Conservation (phyloP, 2,329 filamentous ascomycete species). For the Aspergillus udagawae region DNA sequence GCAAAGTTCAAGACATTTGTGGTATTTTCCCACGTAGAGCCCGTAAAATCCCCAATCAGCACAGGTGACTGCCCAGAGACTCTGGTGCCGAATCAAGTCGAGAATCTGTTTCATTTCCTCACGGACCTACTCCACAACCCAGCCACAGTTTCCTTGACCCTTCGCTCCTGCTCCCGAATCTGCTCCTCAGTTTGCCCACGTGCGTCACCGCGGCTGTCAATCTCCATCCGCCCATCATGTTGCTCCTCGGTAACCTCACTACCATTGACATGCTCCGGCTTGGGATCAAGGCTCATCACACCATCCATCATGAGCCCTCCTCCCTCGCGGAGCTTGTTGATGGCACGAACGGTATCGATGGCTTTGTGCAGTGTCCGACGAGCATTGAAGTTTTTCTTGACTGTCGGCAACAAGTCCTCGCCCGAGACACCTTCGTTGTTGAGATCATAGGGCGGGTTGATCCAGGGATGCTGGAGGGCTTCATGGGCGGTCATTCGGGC, state of each 20-base stretch:
- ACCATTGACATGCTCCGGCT: slow-evolving; percentile 43
- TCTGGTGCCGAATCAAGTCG: neutral
- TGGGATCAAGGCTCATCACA: slow-evolving; percentile 54
- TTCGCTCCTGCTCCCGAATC: slow-evolving; percentile 57
- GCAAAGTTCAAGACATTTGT: neutral
- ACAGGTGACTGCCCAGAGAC: neutral
- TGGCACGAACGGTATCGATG: slow-evolving; percentile 64
- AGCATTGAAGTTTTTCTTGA: slow-evolving; percentile 70
- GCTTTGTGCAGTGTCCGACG: slow-evolving; percentile 62
- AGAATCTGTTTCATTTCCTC: slow-evolving; percentile 9
- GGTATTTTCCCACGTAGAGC: neutral
- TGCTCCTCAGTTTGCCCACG: slow-evolving; percentile 60
- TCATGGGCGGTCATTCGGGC: slow-evolving; percentile 88
- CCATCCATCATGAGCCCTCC: slow-evolving; percentile 62
- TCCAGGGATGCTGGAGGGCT: slow-evolving; percentile 62
- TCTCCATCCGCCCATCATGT: slow-evolving; percentile 43
- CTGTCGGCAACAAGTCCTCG: slow-evolving; percentile 59
- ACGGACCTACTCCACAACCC: slow-evolving; percentile 49
- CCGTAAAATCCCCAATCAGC: neutral
- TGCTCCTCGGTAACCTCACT: slow-evolving; percentile 39
- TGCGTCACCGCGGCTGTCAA: slow-evolving; percentile 57
- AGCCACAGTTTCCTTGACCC: slow-evolving; percentile 55
- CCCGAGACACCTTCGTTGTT: slow-evolving; percentile 30
- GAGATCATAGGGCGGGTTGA: slow-evolving; percentile 54
- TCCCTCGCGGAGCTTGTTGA: slow-evolving; percentile 63